Percentiles rank a stretch among this genome's conserved stretches.
phyloP scores from a whole-genome alignment of 106 monocot species.

The Platanthera zijinensis region DNA sequence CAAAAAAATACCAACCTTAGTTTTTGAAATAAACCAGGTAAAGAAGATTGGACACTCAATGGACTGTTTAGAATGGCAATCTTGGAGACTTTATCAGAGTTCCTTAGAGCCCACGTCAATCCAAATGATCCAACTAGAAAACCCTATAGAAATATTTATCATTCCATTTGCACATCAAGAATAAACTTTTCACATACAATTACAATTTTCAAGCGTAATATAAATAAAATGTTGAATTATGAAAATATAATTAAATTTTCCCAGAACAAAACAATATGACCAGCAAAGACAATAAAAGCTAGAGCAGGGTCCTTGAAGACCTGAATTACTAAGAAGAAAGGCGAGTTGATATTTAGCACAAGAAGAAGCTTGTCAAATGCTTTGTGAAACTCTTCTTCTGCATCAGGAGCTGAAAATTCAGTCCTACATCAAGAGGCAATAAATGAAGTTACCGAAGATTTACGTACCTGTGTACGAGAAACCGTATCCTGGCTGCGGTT shows the following conservation, averaged over 20 bases:
- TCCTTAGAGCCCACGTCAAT: slow-evolving; percentile 88
- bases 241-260: background rate
- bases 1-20: slow-evolving; percentile 40
- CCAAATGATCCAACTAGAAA: slow-evolving; percentile 98
- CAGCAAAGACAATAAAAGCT: background rate
- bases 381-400: slow-evolving; percentile 83
- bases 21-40: slow-evolving; percentile 86
- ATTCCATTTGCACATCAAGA: background rate
- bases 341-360: slow-evolving; percentile 55
- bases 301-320: slow-evolving; percentile 18
- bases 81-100: slow-evolving; percentile 59
- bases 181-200: background rate
- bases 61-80: slow-evolving; percentile 84
- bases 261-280: background rate
- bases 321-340: slow-evolving; percentile 84
- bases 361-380: slow-evolving; percentile 76
- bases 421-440: slow-evolving; percentile 2
- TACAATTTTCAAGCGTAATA: background rate
- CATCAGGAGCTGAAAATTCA: slow-evolving; percentile 10
- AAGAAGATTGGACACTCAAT: slow-evolving; percentile 54
- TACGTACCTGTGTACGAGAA: slow-evolving; percentile 70
- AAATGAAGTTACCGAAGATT: background rate
- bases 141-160: slow-evolving; percentile 33
- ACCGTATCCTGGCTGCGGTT: slow-evolving; percentile 91
- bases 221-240: background rate